Percentiles rank a stretch among this genome's conserved stretches.
These are phyloP conservation scores for Thymus quinquecostatus DNA, from an alignment of 257 asterid genomes.

Conservation along the genomic window DNA sequence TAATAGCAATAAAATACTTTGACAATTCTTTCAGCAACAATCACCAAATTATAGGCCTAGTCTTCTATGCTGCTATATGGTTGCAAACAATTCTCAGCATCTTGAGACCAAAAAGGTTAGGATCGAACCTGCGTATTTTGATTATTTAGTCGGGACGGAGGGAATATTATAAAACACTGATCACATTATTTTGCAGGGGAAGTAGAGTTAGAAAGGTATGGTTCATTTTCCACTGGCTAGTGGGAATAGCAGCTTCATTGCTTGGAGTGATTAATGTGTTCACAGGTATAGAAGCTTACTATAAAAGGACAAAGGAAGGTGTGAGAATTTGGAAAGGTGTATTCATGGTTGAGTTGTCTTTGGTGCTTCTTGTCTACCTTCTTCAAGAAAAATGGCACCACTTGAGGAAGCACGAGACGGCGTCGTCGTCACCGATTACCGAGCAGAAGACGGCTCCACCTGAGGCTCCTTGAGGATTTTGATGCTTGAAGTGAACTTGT, in stretches of 20 bases:
- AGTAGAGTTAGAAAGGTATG: constrained; percentile 61
- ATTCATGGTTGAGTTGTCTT: constrained; percentile 54
- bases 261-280: constrained; percentile 68
- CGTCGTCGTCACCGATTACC: constrained; percentile 50
- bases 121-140: neutral
- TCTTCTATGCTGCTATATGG: constrained; percentile 65
- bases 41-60: constrained; percentile 75
- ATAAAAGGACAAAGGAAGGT: constrained; percentile 50
- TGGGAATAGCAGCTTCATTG: constrained; percentile 60
- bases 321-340: constrained; percentile 52
- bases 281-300: constrained; percentile 75
- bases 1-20: constrained; percentile 62
- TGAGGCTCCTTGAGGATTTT: constrained; percentile 31
- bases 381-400: constrained; percentile 82
- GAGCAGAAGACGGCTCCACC: constrained; percentile 41
- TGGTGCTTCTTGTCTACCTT: constrained; percentile 58
- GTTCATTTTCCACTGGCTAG: constrained; percentile 73
- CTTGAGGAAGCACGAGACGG: constrained; percentile 43
- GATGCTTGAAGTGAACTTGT: neutral
- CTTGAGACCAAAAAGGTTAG: constrained; percentile 62
- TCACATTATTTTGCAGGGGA: constrained; percentile 46
- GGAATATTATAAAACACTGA: too few species aligned
- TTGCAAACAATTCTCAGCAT: constrained; percentile 64
- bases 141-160: too few species aligned
- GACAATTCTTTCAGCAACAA: constrained; percentile 68